Conservation (phyloP, 1,139 yeast genomes). For the Zygosaccharomyces sapae region DNA sequence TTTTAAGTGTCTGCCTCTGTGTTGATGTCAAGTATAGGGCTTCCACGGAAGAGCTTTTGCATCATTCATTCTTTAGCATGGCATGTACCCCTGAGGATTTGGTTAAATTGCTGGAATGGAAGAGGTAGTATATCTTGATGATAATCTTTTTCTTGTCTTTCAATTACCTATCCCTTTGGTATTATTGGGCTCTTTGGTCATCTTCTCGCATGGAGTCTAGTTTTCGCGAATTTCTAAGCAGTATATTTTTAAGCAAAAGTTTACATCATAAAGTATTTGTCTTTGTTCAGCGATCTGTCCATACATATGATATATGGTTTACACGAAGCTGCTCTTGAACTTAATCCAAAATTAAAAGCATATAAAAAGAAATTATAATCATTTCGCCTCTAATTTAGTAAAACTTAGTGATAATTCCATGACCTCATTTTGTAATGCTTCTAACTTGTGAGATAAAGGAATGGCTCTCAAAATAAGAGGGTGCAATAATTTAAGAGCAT, state of each 20-base stretch:
- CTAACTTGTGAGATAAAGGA: constrained; percentile 35
- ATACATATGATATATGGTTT: background rate
- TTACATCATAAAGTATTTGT: background rate
- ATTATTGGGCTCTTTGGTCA: background rate
- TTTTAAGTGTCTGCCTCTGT: constrained; percentile 86
- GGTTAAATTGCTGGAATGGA: constrained; percentile 70
- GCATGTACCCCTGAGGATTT: constrained; percentile 68
- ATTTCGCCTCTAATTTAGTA: constrained; percentile 21
- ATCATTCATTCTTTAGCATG: constrained; percentile 70
- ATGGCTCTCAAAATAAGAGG: constrained; percentile 41
- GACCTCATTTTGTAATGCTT: constrained; percentile 32
- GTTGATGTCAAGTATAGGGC: constrained; percentile 94
- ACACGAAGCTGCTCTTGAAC: background rate
- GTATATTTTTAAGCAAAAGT: background rate
- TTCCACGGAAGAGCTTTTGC: constrained; percentile 77
- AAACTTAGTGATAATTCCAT: constrained; percentile 31
- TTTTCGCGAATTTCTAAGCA: background rate
- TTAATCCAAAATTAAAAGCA: background rate
- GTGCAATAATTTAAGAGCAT: constrained; percentile 27
- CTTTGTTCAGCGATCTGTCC: too few relatives aligned
- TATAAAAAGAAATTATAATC: background rate
- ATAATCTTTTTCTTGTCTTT: too few relatives aligned
- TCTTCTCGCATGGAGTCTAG: background rate
- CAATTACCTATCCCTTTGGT: too few relatives aligned
- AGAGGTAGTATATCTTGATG: constrained; percentile 29